A percentile compares a stretch with the other conserved stretches of the same genome.
Evolutionary conservation across 2,329 filamentous ascomycete genomes (phyloP).

Genomic region (Didymellaceae sp.): DNA sequence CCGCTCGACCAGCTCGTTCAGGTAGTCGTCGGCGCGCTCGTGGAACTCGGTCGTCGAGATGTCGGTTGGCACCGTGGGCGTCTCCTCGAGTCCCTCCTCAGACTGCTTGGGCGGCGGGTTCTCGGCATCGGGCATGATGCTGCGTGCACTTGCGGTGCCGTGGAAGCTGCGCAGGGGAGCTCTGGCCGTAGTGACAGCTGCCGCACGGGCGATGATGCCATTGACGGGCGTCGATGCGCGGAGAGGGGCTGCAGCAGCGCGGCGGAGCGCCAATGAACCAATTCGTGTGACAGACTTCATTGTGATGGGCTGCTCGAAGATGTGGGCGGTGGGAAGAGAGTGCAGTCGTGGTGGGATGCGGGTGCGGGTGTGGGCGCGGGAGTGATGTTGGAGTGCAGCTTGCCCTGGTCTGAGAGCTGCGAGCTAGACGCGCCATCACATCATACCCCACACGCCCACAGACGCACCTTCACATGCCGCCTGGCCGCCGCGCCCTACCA

Average conservation of each 20-base stretch:
- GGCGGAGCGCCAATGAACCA: conserved; percentile 29
- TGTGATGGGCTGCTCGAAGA: background rate
- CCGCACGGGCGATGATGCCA: conserved; percentile 36
- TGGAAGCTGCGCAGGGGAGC: conserved; percentile 34
- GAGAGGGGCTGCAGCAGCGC: conserved; percentile 27
- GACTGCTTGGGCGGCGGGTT: conserved; percentile 47
- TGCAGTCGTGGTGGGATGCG: too few species aligned
- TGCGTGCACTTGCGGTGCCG: conserved; percentile 30
- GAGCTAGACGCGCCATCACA: conserved; percentile 13
- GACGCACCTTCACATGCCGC: conserved; percentile 1
- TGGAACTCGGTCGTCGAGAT: conserved; percentile 77
- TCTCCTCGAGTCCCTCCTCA: conserved; percentile 42
- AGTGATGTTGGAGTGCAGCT: conserved; percentile 6
- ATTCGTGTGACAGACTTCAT: conserved; percentile 38
- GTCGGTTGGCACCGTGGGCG: conserved; percentile 63
- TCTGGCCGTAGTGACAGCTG: conserved; percentile 10
- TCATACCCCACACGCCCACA: conserved; percentile 13
- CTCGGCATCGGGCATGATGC: conserved; percentile 55
- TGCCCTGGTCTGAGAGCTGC: background rate
- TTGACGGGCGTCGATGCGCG: conserved; percentile 30
- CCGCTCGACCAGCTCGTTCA: conserved; percentile 64
- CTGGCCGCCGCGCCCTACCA: too few species aligned
- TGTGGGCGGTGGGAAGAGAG: conserved; percentile 1
- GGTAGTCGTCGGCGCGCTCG: conserved; percentile 75
- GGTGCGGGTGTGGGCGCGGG: conserved; percentile 3